Conservation (phyloP, 2,329 filamentous ascomycete genomes). For the Botrytis tulipae region DNA sequence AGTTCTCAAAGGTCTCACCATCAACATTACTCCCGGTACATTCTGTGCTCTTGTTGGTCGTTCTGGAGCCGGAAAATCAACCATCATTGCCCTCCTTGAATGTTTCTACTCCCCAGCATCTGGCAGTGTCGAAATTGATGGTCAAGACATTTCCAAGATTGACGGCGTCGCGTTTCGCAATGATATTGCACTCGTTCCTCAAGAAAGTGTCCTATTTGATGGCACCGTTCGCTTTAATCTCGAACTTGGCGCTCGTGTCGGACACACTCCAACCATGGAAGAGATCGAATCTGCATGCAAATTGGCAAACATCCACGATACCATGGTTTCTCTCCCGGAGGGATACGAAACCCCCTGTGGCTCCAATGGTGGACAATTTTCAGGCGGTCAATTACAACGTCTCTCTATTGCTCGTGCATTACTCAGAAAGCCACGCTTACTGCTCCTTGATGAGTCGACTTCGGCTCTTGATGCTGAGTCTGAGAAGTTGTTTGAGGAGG, state of each 20-base stretch:
- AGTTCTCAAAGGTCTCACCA: slow-evolving; percentile 55
- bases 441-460: slow-evolving; percentile 80
- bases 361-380: slow-evolving; percentile 69
- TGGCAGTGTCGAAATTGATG: slow-evolving; percentile 52
- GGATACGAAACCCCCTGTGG: slow-evolving; percentile 65
- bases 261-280: slow-evolving; percentile 52
- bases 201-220: slow-evolving; percentile 56
- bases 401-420: slow-evolving; percentile 75
- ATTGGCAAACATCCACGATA: slow-evolving; percentile 66
- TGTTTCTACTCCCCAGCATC: slow-evolving; percentile 53
- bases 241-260: slow-evolving; percentile 53
- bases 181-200: slow-evolving; percentile 55
- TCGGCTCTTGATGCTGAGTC: slow-evolving; percentile 72
- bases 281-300: slow-evolving; percentile 65
- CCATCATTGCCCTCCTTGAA: slow-evolving; percentile 56
- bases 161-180: slow-evolving; percentile 52
- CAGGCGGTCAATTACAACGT: slow-evolving; percentile 76
- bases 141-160: slow-evolving; percentile 55
- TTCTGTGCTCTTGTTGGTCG: slow-evolving; percentile 65
- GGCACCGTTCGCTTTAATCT: slow-evolving; percentile 57
- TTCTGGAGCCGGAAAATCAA: slow-evolving; percentile 66
- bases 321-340: slow-evolving; percentile 59
- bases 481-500: slow-evolving; percentile 64
- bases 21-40: slow-evolving; percentile 56
- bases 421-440: slow-evolving; percentile 65